Evolutionary conservation across 1,139 yeast genomes (phyloP), one percentile per base, ranked within the genome.

Genomic region (Zygosaccharomyces sapae): DNA sequence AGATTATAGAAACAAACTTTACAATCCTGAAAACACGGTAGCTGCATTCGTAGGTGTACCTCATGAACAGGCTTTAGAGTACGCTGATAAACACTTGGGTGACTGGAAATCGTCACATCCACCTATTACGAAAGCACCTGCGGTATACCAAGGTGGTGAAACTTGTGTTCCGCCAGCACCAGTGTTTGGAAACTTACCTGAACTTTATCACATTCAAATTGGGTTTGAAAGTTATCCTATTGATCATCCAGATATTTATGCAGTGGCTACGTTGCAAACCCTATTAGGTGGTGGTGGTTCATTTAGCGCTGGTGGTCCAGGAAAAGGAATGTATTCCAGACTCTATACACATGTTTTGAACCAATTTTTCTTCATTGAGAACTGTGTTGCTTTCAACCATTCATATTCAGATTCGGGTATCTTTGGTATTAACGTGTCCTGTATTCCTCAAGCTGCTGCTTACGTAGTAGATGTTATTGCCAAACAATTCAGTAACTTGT

Each of bases 221-320:
- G 96, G 86, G 2, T 92, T 86, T 63, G 92, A 92, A 66, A 95
- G 97, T 16, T 73, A 86, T 2, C 86, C 96, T 0, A 81, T 90
- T 39, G 77, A 81, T 46, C 83, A 86, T 62, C 90, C 88, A 16
- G 97, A 92, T 58, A 81, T 90, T 38, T 92, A 92, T 61, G 95
- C 96, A 0, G 72, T 89, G 41, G 97, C 97, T 1, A 83, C 92
- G 1, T 75, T 92, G 48, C 98, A 92, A 63, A 89, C 92, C 51
- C 73, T 92, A 27, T 72, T 92, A n/a, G 98, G 98, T 36, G 97
- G 97, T 33, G 98, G 98, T 44, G 95, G 97, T 5, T 89, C 97
- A 1, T 92, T 92, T 63, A 84, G 95, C 20, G 97, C 99, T 8
- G 99, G 99, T 55, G 99, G 99, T 0, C 99, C 99, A n/a, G 99